These are phyloP conservation scores for Mrakia frigida DNA, from an alignment of 768 basidiomycete species.

Conservation along the genomic window DNA sequence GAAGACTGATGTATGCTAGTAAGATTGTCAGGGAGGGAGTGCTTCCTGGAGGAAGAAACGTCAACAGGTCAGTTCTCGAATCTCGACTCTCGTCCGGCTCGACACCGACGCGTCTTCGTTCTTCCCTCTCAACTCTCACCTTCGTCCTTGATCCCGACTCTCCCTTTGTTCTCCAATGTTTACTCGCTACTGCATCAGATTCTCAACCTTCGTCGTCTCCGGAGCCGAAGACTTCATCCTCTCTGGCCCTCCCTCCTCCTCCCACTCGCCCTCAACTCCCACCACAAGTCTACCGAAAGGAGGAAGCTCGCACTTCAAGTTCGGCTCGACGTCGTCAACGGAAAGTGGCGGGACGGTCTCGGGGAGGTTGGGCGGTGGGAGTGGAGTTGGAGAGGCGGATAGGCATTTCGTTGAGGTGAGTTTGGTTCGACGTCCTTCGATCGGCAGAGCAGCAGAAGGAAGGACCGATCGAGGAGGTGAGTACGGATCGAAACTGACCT, in stretches of 20 bases:
- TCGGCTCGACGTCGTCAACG: background rate
- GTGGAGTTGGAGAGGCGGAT: conserved; percentile 11
- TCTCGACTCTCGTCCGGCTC: background rate
- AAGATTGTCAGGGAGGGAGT: conserved; percentile 48
- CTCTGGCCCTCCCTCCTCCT: conserved; percentile 50
- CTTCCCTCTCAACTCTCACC: background rate
- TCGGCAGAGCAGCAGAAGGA: too few relatives aligned
- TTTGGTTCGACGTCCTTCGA: too few relatives aligned
- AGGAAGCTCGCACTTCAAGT: background rate
- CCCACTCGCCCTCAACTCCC: background rate
- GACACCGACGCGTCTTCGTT: background rate
- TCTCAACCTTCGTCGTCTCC: conserved; percentile 77
- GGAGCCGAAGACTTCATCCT: conserved; percentile 79
- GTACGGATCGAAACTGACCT: too few relatives aligned
- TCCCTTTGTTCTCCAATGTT: background rate
- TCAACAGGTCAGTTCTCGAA: conserved; percentile 49
- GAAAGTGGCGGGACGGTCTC: background rate
- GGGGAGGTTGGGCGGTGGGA: background rate
- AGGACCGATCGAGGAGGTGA: too few relatives aligned
- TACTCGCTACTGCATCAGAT: conserved; percentile 46
- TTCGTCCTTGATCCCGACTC: background rate
- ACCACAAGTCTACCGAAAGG: background rate
- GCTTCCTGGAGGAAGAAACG: conserved; percentile 62
- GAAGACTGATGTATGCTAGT: background rate
- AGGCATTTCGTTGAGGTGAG: conserved; percentile 17